These are phyloP conservation scores for Ichthyophthirius multifiliis DNA, from an alignment of 169 alveolate species.

Conservation along the genomic window DNA sequence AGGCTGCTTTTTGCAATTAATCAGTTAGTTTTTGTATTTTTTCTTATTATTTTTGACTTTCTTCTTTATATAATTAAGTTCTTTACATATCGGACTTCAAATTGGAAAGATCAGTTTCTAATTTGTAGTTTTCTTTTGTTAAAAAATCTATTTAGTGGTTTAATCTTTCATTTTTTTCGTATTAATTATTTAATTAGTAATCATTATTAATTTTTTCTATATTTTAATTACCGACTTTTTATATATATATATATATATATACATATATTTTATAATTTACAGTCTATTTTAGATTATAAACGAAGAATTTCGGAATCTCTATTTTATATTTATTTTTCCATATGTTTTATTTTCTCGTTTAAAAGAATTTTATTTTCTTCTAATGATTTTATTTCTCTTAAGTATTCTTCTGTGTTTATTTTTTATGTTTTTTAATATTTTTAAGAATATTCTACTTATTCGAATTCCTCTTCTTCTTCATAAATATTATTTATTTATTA, in stretches of 20 bases:
- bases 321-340: constrained; percentile 18
- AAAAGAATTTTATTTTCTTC: constrained; percentile 8
- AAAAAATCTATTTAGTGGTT: constrained; percentile 18
- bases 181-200: not conserved
- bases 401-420: not conserved
- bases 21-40: not conserved
- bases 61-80: not conserved
- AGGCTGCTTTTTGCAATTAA: not conserved
- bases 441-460: not conserved
- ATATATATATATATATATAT: not conserved
- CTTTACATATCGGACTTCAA: not conserved
- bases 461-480: constrained; percentile 13
- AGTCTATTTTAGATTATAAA: constrained; percentile 29
- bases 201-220: constrained; percentile 27
- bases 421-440: not conserved
- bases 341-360: constrained; percentile 31
- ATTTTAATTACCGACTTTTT: constrained; percentile 4
- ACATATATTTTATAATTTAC: not conserved
- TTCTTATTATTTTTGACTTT: not conserved
- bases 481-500: constrained; percentile 8
- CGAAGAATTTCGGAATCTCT: constrained; percentile 41
- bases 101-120: not conserved
- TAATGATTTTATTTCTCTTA: constrained; percentile 15
- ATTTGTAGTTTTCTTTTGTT: constrained; percentile 4
- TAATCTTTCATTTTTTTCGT: constrained; percentile 12